Conservation (phyloP, 2,329 filamentous ascomycete species). For the Coniochaeta prunicola region DNA sequence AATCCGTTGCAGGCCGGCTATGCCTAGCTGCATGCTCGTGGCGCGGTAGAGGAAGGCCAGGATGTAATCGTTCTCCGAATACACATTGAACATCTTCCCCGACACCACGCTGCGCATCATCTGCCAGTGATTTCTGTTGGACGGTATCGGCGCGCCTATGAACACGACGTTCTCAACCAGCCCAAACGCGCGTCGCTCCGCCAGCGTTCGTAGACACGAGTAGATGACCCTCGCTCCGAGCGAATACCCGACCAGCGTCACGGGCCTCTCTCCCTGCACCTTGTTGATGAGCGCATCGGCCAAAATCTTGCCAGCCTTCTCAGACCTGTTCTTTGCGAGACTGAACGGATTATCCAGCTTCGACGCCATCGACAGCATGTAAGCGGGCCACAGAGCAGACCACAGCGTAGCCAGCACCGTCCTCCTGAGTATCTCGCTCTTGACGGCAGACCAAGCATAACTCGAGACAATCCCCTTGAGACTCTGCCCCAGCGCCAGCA, state of each 20-base stretch:
- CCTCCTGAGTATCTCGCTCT: conserved; percentile 65
- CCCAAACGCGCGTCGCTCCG: conserved; percentile 73
- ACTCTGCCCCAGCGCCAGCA: conserved; percentile 69
- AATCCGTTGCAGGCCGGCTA: conserved; percentile 75
- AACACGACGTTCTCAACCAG: conserved; percentile 77
- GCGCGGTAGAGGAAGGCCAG: conserved; percentile 83
- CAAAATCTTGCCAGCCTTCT: conserved; percentile 73
- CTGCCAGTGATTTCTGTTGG: conserved; percentile 65
- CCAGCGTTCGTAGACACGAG: conserved; percentile 69
- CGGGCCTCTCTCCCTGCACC: conserved; percentile 73
- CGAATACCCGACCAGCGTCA: conserved; percentile 76
- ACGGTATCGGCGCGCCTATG: conserved; percentile 74
- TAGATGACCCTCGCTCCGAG: conserved; percentile 78
- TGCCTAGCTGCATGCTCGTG: conserved; percentile 72
- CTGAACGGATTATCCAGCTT: conserved; percentile 77
- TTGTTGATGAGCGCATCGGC: conserved; percentile 78
- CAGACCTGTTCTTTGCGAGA: conserved; percentile 66
- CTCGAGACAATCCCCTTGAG: conserved; percentile 65
- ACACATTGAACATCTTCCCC: conserved; percentile 81
- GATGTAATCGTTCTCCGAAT: conserved; percentile 79
- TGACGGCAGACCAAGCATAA: conserved; percentile 68
- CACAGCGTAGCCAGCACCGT: conserved; percentile 63
- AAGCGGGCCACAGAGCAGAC: conserved; percentile 63
- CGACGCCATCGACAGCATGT: conserved; percentile 57
- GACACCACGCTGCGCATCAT: conserved; percentile 70